Base-by-base conservation (phyloP, 2,329 filamentous ascomycete species). In the Botrytis sinoallii region DNA sequence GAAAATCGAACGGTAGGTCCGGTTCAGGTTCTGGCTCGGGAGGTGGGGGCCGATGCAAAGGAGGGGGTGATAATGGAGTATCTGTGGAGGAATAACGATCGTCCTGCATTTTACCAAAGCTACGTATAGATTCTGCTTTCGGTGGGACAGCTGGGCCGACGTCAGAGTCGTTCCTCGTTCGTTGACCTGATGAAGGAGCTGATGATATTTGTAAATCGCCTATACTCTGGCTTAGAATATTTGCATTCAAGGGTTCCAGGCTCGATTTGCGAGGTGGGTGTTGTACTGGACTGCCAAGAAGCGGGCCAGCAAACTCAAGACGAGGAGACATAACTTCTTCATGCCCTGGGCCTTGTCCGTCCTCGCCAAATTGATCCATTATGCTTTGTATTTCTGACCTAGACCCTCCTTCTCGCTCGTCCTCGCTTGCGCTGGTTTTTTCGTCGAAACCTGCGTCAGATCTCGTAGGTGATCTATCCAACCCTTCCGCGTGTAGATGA, bases 321-420 rank as follows among this genome's bases (percentile, higher is more conserved):
- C 93, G 88, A 8, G 94, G 94, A 75, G 94, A 97, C 94, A 97
- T 97, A 80, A 97, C 94, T 82, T 97, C 93, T 69, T 95, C 91
- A 75, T 88, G 90, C 8, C 87, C 91, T 2, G 90, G 92, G 0
- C 91, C 93, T 70, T 90, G 89, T 42, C 89, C 89, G 69, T 89
- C 89, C 80, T 93, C 90, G 78, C 92, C 91, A 79, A 98, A 98
- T 83, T 98, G 96, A 76, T 94, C 93, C 93, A 99, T 98, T 81
- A 99, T 98, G 81, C 89, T 97, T 83, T 98, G 93, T 75, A 99
- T 98, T 84, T 99, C 96, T 9, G 92, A 91, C 74, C 90, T 89
- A 1, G 93, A 93, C 70, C 89, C 90, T 69, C 88, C 88, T 66
- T 94, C 90, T 35, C 89, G 88, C 72, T 89, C 87, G 79, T 90